Base-by-base conservation (phyloP, 2,329 filamentous ascomycete genomes). In the Catunica adiposa region DNA sequence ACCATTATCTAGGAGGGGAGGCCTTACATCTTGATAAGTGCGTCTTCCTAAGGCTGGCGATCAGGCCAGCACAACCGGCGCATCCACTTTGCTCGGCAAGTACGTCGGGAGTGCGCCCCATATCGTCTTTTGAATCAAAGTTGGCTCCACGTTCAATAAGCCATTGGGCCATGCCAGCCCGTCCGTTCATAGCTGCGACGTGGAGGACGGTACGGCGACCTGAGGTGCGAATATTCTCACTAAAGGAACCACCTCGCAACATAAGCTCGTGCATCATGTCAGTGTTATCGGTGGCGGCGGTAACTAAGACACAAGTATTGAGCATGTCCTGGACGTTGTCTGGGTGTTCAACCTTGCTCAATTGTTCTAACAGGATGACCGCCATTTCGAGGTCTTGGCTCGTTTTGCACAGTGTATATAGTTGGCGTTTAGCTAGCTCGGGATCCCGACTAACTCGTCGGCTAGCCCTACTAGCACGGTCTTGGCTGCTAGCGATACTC, bases 311-410 rank as follows among this genome's bases (percentile, higher is more conserved):
- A 17, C 57, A 56, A 2, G 51, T 48, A 9, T 3, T 48, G 2
- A 48, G 7, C 20, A 48, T 20, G 11, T 23, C 44, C 1, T 25
- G 7, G 11, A n/a, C 40, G n/a, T 44, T 44, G 8, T 44, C 7
- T n/a, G 20, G 20, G 40, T n/a, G 14, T 8, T 44, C 15, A 8
- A 44, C 20, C 8, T 15, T 8, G 11, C 40, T 44, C 9, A 22
- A n/a, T 22, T 15, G 44, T 6, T 48, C 44, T 20, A 11, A 48
- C 17, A 48, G 44, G 44, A 14, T 25, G 20, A 23, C 17, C 61
- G 47, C 25, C 38, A 51, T 53, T 34, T 62, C 60, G 34, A 60
- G 61, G 0, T 60, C 55, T 40, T 50, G 55, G 26, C 60, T 57
- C 25, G 51, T 55, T 20, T 50, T 53, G 54, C 61, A 59, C 11